These are phyloP conservation scores for Phytophthora cactorum DNA, from an alignment of 352 stramenopile genomes.

Conservation along the genomic window DNA sequence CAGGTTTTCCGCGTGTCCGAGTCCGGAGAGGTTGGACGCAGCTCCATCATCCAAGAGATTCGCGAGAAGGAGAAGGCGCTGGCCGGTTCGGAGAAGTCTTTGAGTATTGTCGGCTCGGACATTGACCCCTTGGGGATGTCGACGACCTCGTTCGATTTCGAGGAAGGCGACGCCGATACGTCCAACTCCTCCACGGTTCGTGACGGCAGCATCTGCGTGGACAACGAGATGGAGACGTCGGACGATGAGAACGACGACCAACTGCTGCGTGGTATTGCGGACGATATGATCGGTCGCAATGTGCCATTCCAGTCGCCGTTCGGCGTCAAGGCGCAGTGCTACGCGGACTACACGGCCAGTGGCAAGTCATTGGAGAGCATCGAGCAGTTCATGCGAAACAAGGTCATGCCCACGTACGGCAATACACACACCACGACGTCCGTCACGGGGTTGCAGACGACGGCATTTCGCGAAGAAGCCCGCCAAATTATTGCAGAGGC, in stretches of 20 bases:
- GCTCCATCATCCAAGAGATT: constrained; percentile 22
- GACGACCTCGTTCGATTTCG: constrained; percentile 27
- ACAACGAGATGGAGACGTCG: constrained; percentile 22
- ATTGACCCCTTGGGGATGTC: constrained; percentile 26
- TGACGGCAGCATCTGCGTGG: constrained; percentile 23
- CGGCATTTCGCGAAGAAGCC: constrained; percentile 95
- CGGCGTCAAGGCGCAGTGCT: constrained; percentile 84
- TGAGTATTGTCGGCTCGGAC: constrained; percentile 26
- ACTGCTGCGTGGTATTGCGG: constrained; percentile 41
- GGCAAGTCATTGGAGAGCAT: constrained; percentile 88
- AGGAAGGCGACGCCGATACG: constrained; percentile 14
- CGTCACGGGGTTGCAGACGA: constrained; percentile 80
- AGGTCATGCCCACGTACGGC: constrained; percentile 95
- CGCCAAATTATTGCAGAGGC: constrained; percentile 92
- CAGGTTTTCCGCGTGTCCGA: constrained; percentile 32
- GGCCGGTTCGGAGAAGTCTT: constrained; percentile 7
- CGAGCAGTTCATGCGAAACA: constrained; percentile 90
- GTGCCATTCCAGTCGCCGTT: constrained; percentile 69
- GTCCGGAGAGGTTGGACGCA: constrained; percentile 16
- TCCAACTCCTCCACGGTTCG: constrained; percentile 24
- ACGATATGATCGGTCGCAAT: constrained; percentile 57
- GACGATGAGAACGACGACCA: constrained; percentile 29
- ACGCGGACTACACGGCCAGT: constrained; percentile 96
- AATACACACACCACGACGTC: constrained; percentile 97
- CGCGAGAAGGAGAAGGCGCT: constrained; percentile 28